These are phyloP conservation scores for Ceratocystis lukuohia DNA, from an alignment of 2,329 filamentous ascomycete genomes.

Conservation along the genomic window DNA sequence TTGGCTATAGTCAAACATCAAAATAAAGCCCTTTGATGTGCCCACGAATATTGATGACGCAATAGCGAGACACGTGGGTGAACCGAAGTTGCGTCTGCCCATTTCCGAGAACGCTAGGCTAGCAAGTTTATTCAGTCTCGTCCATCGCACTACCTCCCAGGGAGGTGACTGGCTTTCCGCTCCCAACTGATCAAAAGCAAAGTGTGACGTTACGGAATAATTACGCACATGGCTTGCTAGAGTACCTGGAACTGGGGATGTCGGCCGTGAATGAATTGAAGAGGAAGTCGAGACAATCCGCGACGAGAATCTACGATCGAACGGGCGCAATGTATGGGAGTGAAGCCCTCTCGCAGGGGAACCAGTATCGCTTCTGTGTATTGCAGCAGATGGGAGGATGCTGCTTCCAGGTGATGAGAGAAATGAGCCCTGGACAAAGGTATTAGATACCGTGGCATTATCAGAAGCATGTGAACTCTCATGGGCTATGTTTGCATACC, in stretches of 20 bases:
- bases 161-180: slow-evolving; percentile 62
- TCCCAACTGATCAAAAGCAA: slow-evolving; percentile 48
- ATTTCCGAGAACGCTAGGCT: slow-evolving; percentile 83
- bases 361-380: slow-evolving; percentile 43
- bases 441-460: neutral
- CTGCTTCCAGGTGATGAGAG: slow-evolving; percentile 61
- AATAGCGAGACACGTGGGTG: slow-evolving; percentile 77
- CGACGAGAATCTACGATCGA: slow-evolving; percentile 88
- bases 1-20: slow-evolving; percentile 97
- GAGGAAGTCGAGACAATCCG: slow-evolving; percentile 53
- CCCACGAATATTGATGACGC: slow-evolving; percentile 81
- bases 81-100: slow-evolving; percentile 82
- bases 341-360: slow-evolving; percentile 46
- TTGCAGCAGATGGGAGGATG: slow-evolving; percentile 54
- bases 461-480: neutral
- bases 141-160: slow-evolving; percentile 97
- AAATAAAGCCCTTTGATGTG: slow-evolving; percentile 83
- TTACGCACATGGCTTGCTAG: slow-evolving; percentile 65
- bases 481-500: slow-evolving; percentile 36
- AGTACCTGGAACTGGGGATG: slow-evolving; percentile 55
- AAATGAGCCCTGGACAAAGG: slow-evolving; percentile 38
- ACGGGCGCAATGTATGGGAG: slow-evolving; percentile 64
- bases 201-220: slow-evolving; percentile 61
- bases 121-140: slow-evolving; percentile 77
- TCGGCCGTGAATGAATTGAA: slow-evolving; percentile 48